These are phyloP conservation scores for Diaporthe humulicola DNA, from an alignment of 2,329 filamentous ascomycete species.

Conservation along the genomic window DNA sequence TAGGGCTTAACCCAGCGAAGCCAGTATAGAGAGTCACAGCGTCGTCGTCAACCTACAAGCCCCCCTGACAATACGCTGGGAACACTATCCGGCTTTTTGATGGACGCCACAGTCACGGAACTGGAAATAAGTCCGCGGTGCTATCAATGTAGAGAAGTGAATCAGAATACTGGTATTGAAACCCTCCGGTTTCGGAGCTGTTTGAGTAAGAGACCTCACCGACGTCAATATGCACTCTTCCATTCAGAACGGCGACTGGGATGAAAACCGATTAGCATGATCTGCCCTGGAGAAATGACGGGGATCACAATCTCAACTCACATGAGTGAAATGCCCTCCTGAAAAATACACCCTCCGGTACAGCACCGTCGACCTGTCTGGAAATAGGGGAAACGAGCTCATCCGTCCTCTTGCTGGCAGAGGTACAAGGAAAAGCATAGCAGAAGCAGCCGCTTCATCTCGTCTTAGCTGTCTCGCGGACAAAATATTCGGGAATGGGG, in stretches of 20 bases:
- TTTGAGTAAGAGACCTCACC: conserved; percentile 43
- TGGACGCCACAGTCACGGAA: conserved; percentile 6
- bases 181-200: conserved; percentile 14
- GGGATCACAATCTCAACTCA: conserved; percentile 32
- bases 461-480: background rate
- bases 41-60: conserved; percentile 14
- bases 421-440: background rate
- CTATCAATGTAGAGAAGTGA: conserved; percentile 25
- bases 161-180: conserved; percentile 43
- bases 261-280: background rate
- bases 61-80: conserved; percentile 9
- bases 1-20: conserved; percentile 13
- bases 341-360: conserved; percentile 30
- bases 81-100: conserved; percentile 1
- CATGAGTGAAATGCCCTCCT: conserved; percentile 44
- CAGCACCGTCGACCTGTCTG: conserved; percentile 26
- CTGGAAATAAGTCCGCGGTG: conserved; percentile 2
- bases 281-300: background rate
- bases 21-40: conserved; percentile 17
- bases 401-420: background rate
- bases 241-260: conserved; percentile 43
- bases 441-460: conserved; percentile 28
- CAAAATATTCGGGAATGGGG: no score
- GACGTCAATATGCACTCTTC: conserved; percentile 44
- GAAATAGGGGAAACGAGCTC: background rate